Base-by-base conservation (phyloP, 257 asterid species). In the Phtheirospermum japonicum region DNA sequence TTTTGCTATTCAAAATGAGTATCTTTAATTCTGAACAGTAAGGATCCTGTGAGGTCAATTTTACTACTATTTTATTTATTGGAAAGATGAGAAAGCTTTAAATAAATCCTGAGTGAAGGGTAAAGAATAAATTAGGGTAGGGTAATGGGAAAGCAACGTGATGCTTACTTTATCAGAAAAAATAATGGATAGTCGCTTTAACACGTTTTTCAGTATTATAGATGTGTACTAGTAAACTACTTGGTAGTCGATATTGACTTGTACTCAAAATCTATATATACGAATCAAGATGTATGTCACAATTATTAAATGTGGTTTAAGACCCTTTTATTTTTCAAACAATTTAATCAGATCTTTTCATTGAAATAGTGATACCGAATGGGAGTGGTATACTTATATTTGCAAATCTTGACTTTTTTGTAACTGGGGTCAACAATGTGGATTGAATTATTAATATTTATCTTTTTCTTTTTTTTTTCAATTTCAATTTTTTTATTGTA, bases 121-220 rank as follows among this genome's bases (percentile, higher is more conserved):
- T 14, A 11, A 60, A 18, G 49, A 64, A 30, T 42, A 48, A 59
- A 65, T 43, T 23, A 65, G 66, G 64, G 75, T 23, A 65, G 66
- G 64, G 75, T 63, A 67, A 61, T 37, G 37, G 8, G 77, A 73
- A 77, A 70, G 76, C 75, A 59, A 77, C 59, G 65, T 63, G 61
- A 51, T 52, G 43, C 58, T 49, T 70, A 67, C 79, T 77, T 73
- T 76, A 46, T 64, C 54, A 63, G 55, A 45, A 66, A 17, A n/a
- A 61, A 16, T 33, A 33, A 63, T 45, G 65, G 72, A 37, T 68
- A 34, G 70, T 59, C 43, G 67, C 77, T 71, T 63, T 58, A 71
- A 59, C 73, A 68, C 75, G 80, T 67, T 76, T 69, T 60, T 18
- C 45, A 48, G 66, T 50, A 36, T 37, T 43, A 39, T 59, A 33